Base-by-base conservation (phyloP, 768 basidiomycete species). In the Lentinula boryana region DNA sequence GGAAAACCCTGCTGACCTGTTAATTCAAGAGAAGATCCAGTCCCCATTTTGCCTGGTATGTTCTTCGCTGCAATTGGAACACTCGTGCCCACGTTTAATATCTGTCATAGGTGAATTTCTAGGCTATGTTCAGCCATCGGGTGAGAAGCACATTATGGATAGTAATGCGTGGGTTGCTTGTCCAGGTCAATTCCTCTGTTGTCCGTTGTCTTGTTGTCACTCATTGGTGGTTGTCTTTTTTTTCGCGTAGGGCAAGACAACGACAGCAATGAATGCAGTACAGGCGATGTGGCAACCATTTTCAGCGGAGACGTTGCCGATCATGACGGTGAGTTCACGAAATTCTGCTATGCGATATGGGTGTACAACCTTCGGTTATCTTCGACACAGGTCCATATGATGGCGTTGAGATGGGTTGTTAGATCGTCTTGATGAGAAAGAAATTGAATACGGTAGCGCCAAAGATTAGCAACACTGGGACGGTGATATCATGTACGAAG, bases 191-290 rank as follows among this genome's bases (percentile, higher is more conserved):
- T 63, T 27, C 41, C 4, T 43, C 16, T 21, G 9, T 40, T n/a
- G 12, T 55, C 38, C 53, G 12, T 53, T 21, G 9, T 41, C 27
- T 27, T 21, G 23, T 56, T 13, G 18, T 41, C 5, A 10, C 55
- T 21, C 15, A 10, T 56, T 38, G 27, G 16, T 48, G 2, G 0
- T 7, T 46, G 41, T 18, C 38, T 13, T 44, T 13, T 18, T 2
- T 27, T 27, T 27, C 27, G 3, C 3, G 32, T 56, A 84, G 83
- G 86, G 4, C 80, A 87, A 60, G 88, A 89, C 62, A 88, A 89
- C 66, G 65, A 77, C 5, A 82, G 77, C 62, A 63, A 50, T 2
- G 67, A 77, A 60, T 88, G 87, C 69, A 76, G 68, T 7, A 76
- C 77, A 18, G 86, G 84, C 1, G 80, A 80, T 56, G 84, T 86